Base-by-base conservation (phyloP, 2,329 filamentous ascomycete genomes). In the Calonectria montana region DNA sequence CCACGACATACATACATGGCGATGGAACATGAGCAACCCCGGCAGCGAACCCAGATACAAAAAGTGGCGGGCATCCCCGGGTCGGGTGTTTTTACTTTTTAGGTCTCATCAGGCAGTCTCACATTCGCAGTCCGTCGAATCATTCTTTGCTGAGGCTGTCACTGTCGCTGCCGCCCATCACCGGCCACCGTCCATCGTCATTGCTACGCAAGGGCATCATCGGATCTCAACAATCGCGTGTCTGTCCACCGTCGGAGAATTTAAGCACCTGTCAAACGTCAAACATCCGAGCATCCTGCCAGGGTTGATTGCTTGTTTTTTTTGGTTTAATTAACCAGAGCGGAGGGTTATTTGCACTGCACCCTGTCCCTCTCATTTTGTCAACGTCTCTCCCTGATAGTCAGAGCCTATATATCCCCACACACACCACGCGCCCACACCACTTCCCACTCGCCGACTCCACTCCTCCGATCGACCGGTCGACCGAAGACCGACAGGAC, bases 381-480 rank as follows among this genome's bases (percentile, higher is more conserved):
- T 35, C 31, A 10, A 35, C 31, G 31, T 35, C 23, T 35, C 21
- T 59, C 50, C 53, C 5, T 35, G 53, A 37, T 59, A 39, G 53
- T 39, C 35, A 35, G 25, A 59, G 21, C 23, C 16, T 41, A 45
- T 62, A 59, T 48, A 59, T 59, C 39, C 18, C 53, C 27, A 39
- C 62, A 65, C 62, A 35, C 62, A 21, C 39, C 31, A 21, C 53
- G 8, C n/a, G 31, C 53, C 65, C 41, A 48, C 53, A 39, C 29
- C 53, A 13, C n/a, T 37, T 13, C 21, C 53, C 45, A 39, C 45
- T 23, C 43, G 41, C 35, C 43, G 27, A 47, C 65, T 57, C 65
- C 65, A 43, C 41, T 47, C 65, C 50, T 43, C 55, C 65, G 64
- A 66, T 66, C 64, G 64, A 66, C 65, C 65, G 55, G 53, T 61